Evolutionary conservation across 75 land plant genomes (phyloP).

Genomic region (Gnetum montanum): DNA sequence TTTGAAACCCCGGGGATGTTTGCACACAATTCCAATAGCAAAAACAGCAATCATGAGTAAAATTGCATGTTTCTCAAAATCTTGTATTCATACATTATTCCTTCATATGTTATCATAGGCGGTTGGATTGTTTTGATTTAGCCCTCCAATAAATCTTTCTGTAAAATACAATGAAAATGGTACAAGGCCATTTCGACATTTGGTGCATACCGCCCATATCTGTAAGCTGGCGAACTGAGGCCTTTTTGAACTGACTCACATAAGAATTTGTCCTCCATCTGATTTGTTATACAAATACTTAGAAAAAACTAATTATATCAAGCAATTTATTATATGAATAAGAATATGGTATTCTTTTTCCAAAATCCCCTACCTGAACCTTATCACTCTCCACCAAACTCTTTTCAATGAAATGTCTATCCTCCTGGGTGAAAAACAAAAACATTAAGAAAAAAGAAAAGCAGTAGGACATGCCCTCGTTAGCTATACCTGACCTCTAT

Average conservation of each 20-base stretch:
- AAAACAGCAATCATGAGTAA: too few relatives aligned
- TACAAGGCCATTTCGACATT: conserved; percentile 87
- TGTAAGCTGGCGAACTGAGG: conserved; percentile 67
- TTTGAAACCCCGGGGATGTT: too few relatives aligned
- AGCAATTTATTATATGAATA: background rate
- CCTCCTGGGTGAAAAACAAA: too few relatives aligned
- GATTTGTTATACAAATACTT: conserved; percentile 3
- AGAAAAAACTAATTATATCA: too few relatives aligned
- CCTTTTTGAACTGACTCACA: conserved; percentile 89
- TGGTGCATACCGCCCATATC: conserved; percentile 74
- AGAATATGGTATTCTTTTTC: background rate
- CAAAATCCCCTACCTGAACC: conserved; percentile 51
- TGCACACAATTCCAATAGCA: too few relatives aligned
- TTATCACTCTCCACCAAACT: conserved; percentile 77
- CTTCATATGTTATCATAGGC: too few relatives aligned
- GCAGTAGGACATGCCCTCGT: too few relatives aligned
- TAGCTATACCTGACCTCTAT: too few relatives aligned
- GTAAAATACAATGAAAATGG: conserved; percentile 77
- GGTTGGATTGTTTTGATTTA: too few relatives aligned
- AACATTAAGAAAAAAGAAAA: too few relatives aligned
- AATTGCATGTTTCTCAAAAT: too few relatives aligned
- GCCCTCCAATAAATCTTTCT: conserved; percentile 22
- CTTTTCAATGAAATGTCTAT: conserved; percentile 45
- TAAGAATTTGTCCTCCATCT: conserved; percentile 72
- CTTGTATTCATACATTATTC: too few relatives aligned